Conservation (phyloP, 2,329 filamentous ascomycete genomes). For the Fusarium sororula region DNA sequence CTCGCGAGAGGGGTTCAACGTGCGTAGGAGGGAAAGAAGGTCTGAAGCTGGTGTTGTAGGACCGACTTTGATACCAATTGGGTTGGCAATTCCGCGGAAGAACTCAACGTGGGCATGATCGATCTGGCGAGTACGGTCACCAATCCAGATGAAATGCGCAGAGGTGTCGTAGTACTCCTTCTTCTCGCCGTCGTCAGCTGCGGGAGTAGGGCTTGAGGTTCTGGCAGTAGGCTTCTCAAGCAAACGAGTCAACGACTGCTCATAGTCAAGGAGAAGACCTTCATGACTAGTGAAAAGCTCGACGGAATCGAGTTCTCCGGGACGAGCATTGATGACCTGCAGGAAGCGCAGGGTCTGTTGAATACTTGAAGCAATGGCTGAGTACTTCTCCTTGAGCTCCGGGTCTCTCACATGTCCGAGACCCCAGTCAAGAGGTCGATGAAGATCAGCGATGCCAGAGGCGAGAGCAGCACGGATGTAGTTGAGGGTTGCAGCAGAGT, state of each 20-base stretch:
- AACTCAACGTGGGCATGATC: slow-evolving; percentile 96
- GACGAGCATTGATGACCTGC: slow-evolving; percentile 88
- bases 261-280: slow-evolving; percentile 92
- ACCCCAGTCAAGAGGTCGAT: slow-evolving; percentile 93
- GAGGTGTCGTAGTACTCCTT: slow-evolving; percentile 92
- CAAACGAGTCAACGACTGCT: slow-evolving; percentile 83
- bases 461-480: slow-evolving; percentile 86
- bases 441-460: slow-evolving; percentile 91
- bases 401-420: slow-evolving; percentile 90
- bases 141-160: slow-evolving; percentile 98
- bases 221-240: slow-evolving; percentile 68
- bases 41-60: slow-evolving; percentile 82
- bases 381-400: slow-evolving; percentile 85
- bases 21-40: slow-evolving; percentile 80
- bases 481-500: slow-evolving; percentile 94
- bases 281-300: slow-evolving; percentile 97
- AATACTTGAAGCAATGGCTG: slow-evolving; percentile 83
- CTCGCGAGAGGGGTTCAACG: slow-evolving; percentile 84
- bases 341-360: slow-evolving; percentile 94
- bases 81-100: slow-evolving; percentile 95
- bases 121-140: slow-evolving; percentile 92
- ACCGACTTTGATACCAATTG: slow-evolving; percentile 95
- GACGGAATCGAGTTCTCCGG: slow-evolving; percentile 85
- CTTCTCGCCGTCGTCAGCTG: slow-evolving; percentile 43
- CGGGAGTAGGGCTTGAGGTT: slow-evolving; percentile 54